Evolutionary conservation across 2,329 filamentous ascomycete genomes (phyloP).

Genomic region (Hypoxylon sp.): DNA sequence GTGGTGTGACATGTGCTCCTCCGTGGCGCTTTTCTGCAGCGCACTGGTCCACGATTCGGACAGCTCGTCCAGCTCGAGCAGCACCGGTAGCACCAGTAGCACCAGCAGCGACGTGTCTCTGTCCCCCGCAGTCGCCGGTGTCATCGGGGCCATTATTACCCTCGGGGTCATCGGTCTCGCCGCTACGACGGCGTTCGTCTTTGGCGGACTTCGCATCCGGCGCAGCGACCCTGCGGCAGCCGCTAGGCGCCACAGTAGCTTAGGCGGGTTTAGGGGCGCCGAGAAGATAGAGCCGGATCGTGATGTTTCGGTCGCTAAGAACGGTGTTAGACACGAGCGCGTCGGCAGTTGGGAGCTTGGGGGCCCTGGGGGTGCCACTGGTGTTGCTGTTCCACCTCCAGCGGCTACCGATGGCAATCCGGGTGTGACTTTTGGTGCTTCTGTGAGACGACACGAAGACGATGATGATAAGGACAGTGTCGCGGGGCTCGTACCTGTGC

Average conservation of each 20-base stretch:
- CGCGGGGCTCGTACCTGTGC: constrained; percentile 53
- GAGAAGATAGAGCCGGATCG: constrained; percentile 60
- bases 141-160: constrained; percentile 60
- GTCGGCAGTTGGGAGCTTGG: constrained; percentile 64
- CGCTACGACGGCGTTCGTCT: constrained; percentile 36
- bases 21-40: constrained; percentile 55
- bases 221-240: constrained; percentile 37
- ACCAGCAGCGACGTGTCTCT: constrained; percentile 35
- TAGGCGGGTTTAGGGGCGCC: constrained; percentile 58
- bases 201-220: constrained; percentile 50
- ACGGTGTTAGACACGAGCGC: constrained; percentile 58
- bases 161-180: constrained; percentile 50
- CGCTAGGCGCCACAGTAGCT: constrained; percentile 26
- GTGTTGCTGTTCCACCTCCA: constrained; percentile 23
- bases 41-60: constrained; percentile 25
- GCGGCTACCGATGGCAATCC: constrained; percentile 32
- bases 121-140: constrained; percentile 57
- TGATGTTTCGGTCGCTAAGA: constrained; percentile 56
- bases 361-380: constrained; percentile 37
- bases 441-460: constrained; percentile 18
- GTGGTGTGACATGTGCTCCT: constrained; percentile 61
- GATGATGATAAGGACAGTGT: constrained; percentile 55
- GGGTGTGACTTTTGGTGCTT: constrained; percentile 35
- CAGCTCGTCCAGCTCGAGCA: neutral
- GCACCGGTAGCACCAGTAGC: neutral